Base-by-base conservation (phyloP, 345 rosid genomes). In the Rhodamnia argentea region DNA sequence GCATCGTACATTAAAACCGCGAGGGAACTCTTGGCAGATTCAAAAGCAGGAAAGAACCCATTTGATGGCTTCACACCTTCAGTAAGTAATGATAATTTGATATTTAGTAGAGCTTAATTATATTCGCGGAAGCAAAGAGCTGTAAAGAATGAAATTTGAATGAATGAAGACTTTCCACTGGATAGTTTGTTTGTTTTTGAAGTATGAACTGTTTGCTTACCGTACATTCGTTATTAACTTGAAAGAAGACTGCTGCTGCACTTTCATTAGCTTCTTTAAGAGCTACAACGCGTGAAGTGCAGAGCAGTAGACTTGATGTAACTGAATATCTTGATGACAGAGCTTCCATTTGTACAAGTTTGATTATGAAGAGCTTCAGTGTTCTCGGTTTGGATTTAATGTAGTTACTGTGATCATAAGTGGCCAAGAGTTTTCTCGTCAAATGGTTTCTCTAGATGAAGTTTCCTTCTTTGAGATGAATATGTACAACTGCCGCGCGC, bases 11-110 rank as follows among this genome's bases (percentile, higher is more conserved):
- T 96, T 86, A 92, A 92, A 84, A 93, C 92, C 14, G 99, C 98
- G 1, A 91, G 94, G 87, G 94, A 92, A 92, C 98, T 97, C 44
- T 93, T 97, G 47, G 98, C 95, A 0, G 98, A 96, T 86, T 97
- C 99, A 0, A 96, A 93, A 93, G 88, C 90, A 53, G 99, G 99
- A 86, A 95, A 95, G 89, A 97, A 95, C 78, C 99, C 99, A 57
- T 97, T 92, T 89, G 99, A 96, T 89, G 99, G 99, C 76, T 97
- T 96, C 90, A 91, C 93, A 83, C 99, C 99, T 82, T 96, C 99
- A 32, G 99, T 97, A 91, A 88, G 93, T 90, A 5, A 52, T 26
- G 29, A 56, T 82, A 37, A 52, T 22, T 84, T 85, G 58, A 27
- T 40, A 27, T 52, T 85, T 40, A 47, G 78, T 70, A 70, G 44